Percentiles rank a stretch among this genome's conserved stretches.
Conservation (phyloP, 1,139 yeast species). For the Debaryomyces sp. region DNA sequence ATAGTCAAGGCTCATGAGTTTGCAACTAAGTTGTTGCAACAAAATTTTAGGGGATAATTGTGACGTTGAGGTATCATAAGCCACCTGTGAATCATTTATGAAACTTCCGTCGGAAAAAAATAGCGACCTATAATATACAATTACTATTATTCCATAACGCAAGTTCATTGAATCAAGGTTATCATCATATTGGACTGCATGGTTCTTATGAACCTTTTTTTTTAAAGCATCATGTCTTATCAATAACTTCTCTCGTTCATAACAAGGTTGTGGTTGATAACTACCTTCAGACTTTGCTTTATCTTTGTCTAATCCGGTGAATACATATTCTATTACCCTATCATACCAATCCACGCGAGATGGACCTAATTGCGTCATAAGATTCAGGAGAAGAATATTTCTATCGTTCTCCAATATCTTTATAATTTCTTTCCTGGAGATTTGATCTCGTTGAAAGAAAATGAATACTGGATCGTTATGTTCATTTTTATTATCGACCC, state of each 20-base stretch:
- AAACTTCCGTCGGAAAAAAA: conserved; percentile 11
- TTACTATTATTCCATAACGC: conserved; percentile 25
- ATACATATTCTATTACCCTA: conserved; percentile 30
- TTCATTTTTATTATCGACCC: conserved; percentile 3
- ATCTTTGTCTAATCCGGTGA: conserved; percentile 28
- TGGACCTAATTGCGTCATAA: conserved; percentile 23
- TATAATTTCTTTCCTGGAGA: not conserved
- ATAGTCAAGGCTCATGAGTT: conserved; percentile 5
- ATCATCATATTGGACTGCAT: conserved; percentile 19
- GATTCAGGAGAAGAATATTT: conserved; percentile 11
- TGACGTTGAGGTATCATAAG: not conserved
- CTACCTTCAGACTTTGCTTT: conserved; percentile 6
- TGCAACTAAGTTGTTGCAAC: not conserved
- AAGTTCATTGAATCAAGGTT: conserved; percentile 31
- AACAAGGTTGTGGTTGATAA: conserved; percentile 30
- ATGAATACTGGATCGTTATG: not conserved
- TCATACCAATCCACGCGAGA: conserved; percentile 32
- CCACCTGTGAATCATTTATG: not conserved
- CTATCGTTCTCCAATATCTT: not conserved
- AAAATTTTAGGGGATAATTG: conserved; percentile 1
- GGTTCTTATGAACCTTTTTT: conserved; percentile 9
- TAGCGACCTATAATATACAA: conserved; percentile 26
- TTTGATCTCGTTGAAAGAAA: not conserved
- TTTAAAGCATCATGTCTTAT: conserved; percentile 21
- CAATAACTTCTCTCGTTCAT: conserved; percentile 27